phyloP scores from a whole-genome alignment of 192 early-diverging fungal species.

The Haplosporangium gracile region DNA sequence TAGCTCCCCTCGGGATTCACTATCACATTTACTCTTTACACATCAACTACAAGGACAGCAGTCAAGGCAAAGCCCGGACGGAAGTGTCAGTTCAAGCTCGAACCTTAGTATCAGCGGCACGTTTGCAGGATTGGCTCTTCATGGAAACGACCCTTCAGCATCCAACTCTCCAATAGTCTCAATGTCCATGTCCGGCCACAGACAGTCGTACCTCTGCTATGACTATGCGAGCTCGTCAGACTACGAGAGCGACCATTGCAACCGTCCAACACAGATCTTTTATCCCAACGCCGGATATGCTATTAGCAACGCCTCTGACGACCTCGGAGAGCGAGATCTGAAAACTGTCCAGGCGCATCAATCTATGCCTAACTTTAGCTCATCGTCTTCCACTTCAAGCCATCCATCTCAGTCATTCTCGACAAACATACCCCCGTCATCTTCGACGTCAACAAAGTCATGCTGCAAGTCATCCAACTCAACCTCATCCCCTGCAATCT shows the following conservation, averaged over 20 bases:
- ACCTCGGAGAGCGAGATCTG: constrained; percentile 2
- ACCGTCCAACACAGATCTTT: constrained; percentile 11
- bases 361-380: not conserved
- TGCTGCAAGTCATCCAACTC: constrained; percentile 11
- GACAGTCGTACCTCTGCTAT: constrained; percentile 28
- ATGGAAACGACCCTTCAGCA: not conserved
- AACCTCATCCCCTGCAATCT: not conserved
- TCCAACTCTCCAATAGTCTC: constrained; percentile 2
- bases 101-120: constrained; percentile 15
- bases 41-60: not conserved
- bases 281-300: constrained; percentile 16
- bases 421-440: not conserved
- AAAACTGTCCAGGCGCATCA: not conserved
- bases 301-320: constrained; percentile 19
- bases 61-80: constrained; percentile 19
- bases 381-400: constrained; percentile 1
- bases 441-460: not conserved
- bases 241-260: constrained; percentile 36
- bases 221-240: constrained; percentile 48
- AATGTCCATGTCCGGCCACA: not conserved
- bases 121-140: constrained; percentile 17
- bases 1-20: not conserved
- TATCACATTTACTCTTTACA: not conserved
- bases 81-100: constrained; percentile 21
- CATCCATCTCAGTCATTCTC: not conserved